These are phyloP conservation scores for Penicillium lagena DNA, from an alignment of 495 filamentous ascomycete genomes.

Conservation along the genomic window DNA sequence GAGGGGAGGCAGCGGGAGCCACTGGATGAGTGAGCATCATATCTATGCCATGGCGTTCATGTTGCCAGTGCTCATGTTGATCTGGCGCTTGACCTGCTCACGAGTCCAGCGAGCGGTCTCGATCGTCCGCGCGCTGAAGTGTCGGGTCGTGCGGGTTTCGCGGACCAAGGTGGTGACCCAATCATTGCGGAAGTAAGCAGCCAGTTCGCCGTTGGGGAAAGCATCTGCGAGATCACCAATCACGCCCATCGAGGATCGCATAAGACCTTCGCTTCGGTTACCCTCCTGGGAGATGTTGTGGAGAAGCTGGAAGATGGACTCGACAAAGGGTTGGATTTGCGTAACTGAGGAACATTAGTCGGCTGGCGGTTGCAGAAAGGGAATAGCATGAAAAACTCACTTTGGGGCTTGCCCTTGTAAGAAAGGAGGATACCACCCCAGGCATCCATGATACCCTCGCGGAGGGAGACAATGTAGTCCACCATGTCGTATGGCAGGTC, in stretches of 20 bases:
- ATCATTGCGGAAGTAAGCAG: conserved; percentile 75
- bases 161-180: conserved; percentile 85
- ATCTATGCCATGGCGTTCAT: conserved; percentile 28
- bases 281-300: conserved; percentile 72
- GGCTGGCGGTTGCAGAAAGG: too few relatives aligned
- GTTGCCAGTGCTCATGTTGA: conserved; percentile 34
- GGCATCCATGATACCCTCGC: conserved; percentile 98
- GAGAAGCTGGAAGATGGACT: conserved; percentile 84
- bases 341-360: conserved; percentile 39
- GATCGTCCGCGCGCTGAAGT: conserved; percentile 74
- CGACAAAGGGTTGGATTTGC: conserved; percentile 68
- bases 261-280: conserved; percentile 83
- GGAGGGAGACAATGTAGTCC: conserved; percentile 88
- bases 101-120: conserved; percentile 96
- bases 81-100: conserved; percentile 93
- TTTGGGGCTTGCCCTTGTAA: conserved; percentile 63
- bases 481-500: conserved; percentile 83
- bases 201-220: conserved; percentile 85
- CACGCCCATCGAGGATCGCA: conserved; percentile 92
- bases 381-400: conserved; percentile 17
- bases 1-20: too few relatives aligned
- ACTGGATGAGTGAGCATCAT: too few relatives aligned
- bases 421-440: conserved; percentile 95
- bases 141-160: conserved; percentile 77
- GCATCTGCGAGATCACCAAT: conserved; percentile 93